Evolutionary conservation across 352 stramenopile species (phyloP).

Genomic region (Phytopythium helicoides): DNA sequence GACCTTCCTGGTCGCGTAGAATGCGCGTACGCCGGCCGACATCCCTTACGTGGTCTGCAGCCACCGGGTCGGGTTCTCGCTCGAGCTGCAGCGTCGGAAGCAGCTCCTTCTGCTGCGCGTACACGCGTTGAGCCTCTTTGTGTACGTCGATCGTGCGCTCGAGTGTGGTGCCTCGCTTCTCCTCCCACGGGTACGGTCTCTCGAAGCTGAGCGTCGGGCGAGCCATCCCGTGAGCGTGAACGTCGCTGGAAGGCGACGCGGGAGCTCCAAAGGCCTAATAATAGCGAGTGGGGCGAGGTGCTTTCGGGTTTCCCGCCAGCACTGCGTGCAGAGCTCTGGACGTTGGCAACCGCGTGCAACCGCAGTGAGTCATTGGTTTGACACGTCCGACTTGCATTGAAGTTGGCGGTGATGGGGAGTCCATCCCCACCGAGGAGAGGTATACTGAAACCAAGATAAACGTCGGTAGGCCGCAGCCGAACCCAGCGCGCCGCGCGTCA

Average conservation of each 20-base stretch:
- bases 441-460: too few species aligned
- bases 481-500: constrained; percentile 3
- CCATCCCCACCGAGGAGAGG: too few species aligned
- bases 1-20: constrained; percentile 41
- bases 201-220: constrained; percentile 30
- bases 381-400: too few species aligned
- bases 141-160: constrained; percentile 54
- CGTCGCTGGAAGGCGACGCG: background rate
- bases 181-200: constrained; percentile 47
- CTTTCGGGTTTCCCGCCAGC: too few species aligned
- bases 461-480: too few species aligned
- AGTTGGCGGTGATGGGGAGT: too few species aligned
- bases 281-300: background rate
- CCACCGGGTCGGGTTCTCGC: constrained; percentile 27
- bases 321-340: too few species aligned
- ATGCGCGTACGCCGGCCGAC: constrained; percentile 56
- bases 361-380: too few species aligned
- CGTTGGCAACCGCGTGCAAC: too few species aligned
- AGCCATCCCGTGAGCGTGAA: constrained; percentile 2
- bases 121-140: constrained; percentile 49
- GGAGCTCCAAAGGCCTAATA: background rate
- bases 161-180: constrained; percentile 36
- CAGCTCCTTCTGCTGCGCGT: constrained; percentile 49
- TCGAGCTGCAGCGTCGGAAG: constrained; percentile 58
- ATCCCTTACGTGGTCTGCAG: constrained; percentile 50